Conservation (phyloP, 805 yeast genomes). For the Ogataea salicorniae region DNA sequence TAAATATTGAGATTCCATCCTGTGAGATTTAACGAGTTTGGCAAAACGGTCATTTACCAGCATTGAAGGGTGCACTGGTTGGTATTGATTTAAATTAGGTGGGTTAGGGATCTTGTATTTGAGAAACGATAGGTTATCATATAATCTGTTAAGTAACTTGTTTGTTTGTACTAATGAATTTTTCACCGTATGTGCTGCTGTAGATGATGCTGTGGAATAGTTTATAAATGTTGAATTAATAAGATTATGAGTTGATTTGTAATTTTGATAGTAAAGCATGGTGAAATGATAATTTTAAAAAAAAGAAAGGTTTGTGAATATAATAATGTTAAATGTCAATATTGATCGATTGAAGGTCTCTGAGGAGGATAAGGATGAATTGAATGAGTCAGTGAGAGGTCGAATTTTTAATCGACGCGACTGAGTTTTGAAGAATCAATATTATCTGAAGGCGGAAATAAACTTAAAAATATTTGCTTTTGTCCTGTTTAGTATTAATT, state of each 20-base stretch:
- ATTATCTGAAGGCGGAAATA: no score
- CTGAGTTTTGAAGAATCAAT: no score
- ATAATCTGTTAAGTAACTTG: conserved; percentile 11
- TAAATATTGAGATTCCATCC: conserved; percentile 32
- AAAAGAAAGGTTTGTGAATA: no score
- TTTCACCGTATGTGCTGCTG: conserved; percentile 6
- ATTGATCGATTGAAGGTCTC: not conserved
- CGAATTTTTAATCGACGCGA: no score
- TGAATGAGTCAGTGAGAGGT: no score
- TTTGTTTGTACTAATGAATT: conserved; percentile 11
- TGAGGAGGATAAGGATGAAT: not conserved
- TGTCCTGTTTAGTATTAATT: no score
- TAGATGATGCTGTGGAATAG: conserved; percentile 12
- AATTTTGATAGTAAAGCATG: conserved; percentile 18
- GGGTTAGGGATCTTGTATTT: conserved; percentile 21
- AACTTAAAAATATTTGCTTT: no score
- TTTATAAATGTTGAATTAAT: conserved; percentile 16
- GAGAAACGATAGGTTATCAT: conserved; percentile 15
- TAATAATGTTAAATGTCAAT: not conserved
- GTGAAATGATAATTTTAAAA: not conserved
- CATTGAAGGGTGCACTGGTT: not conserved
- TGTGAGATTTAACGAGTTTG: conserved; percentile 17
- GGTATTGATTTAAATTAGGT: conserved; percentile 6
- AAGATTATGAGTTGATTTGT: conserved; percentile 16
- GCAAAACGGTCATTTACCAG: conserved; percentile 6